These are phyloP conservation scores for Trichophyton benhamiae DNA, from an alignment of 2,329 filamentous ascomycete genomes.

Conservation along the genomic window DNA sequence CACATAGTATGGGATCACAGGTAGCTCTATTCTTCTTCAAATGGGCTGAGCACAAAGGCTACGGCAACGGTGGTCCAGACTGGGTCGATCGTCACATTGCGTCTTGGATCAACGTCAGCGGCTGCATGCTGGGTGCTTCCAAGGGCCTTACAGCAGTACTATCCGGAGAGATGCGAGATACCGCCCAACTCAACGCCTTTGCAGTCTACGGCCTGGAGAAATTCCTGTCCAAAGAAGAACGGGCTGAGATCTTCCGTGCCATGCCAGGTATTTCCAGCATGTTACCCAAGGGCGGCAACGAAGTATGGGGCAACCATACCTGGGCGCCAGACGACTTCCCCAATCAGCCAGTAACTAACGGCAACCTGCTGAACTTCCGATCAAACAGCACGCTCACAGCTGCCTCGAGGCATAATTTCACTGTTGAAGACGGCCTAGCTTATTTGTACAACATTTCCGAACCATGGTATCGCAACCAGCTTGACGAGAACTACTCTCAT, in stretches of 20 bases:
- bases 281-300: slow-evolving; percentile 85
- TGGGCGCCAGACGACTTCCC: slow-evolving; percentile 80
- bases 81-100: slow-evolving; percentile 90
- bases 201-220: slow-evolving; percentile 95
- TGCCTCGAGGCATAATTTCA: slow-evolving; percentile 58
- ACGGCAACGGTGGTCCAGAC: slow-evolving; percentile 64
- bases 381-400: slow-evolving; percentile 25
- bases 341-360: slow-evolving; percentile 60
- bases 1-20: slow-evolving; percentile 96
- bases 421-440: slow-evolving; percentile 60
- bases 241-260: slow-evolving; percentile 84
- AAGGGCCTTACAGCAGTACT: slow-evolving; percentile 85
- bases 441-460: slow-evolving; percentile 72
- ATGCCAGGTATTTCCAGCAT: slow-evolving; percentile 97
- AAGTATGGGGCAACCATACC: slow-evolving; percentile 81
- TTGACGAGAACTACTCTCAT: slow-evolving; percentile 68
- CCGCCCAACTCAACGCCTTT: slow-evolving; percentile 88
- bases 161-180: slow-evolving; percentile 97
- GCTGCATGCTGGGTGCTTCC: slow-evolving; percentile 89
- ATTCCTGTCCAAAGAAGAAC: slow-evolving; percentile 79
- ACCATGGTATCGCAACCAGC: slow-evolving; percentile 67
- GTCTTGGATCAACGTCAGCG: slow-evolving; percentile 95
- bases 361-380: slow-evolving; percentile 75
- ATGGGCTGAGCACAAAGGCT: slow-evolving; percentile 66
- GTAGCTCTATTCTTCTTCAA: slow-evolving; percentile 73